A percentile compares a stretch with the other conserved stretches of the same genome.
Conservation (phyloP, 768 basidiomycete genomes). For the Candolleomyces efflorescens region DNA sequence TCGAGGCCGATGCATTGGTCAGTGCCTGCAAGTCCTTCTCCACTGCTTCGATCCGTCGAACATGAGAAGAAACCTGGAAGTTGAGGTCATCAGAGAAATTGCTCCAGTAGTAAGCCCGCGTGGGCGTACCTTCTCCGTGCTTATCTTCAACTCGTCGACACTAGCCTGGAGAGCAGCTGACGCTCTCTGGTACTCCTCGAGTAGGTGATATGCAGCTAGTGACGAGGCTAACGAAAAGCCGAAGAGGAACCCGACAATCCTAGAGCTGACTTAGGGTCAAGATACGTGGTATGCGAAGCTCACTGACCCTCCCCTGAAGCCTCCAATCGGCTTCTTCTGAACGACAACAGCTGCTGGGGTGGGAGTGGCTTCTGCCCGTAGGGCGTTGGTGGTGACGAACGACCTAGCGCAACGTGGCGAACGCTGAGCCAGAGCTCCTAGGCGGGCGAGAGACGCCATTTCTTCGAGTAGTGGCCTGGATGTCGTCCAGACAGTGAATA, state of each 20-base stretch:
- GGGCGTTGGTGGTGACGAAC: not conserved
- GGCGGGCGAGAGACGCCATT: constrained; percentile 5
- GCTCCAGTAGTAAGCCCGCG: not conserved
- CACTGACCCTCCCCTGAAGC: constrained; percentile 60
- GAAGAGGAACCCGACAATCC: constrained; percentile 80
- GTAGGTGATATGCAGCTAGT: constrained; percentile 78
- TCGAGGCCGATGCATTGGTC: constrained; percentile 57
- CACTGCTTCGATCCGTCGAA: constrained; percentile 78
- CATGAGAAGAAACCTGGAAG: constrained; percentile 73
- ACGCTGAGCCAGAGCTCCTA: constrained; percentile 5
- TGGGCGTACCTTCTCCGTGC: constrained; percentile 67
- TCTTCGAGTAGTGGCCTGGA: not conserved
- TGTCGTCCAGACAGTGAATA: not conserved
- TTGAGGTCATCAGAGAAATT: not conserved
- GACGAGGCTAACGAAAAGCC: constrained; percentile 90
- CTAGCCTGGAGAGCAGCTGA: constrained; percentile 85
- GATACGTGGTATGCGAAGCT: not conserved
- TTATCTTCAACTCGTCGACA: constrained; percentile 80
- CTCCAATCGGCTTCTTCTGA: constrained; percentile 74
- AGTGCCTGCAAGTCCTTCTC: constrained; percentile 87
- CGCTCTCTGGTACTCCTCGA: constrained; percentile 88
- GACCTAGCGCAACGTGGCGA: constrained; percentile 2
- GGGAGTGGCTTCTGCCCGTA: not conserved
- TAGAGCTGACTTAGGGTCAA: constrained; percentile 23
- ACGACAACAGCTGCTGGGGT: constrained; percentile 52